phyloP scores from a whole-genome alignment of 2,329 filamentous ascomycete genomes.

The Penicillium vulpinum region DNA sequence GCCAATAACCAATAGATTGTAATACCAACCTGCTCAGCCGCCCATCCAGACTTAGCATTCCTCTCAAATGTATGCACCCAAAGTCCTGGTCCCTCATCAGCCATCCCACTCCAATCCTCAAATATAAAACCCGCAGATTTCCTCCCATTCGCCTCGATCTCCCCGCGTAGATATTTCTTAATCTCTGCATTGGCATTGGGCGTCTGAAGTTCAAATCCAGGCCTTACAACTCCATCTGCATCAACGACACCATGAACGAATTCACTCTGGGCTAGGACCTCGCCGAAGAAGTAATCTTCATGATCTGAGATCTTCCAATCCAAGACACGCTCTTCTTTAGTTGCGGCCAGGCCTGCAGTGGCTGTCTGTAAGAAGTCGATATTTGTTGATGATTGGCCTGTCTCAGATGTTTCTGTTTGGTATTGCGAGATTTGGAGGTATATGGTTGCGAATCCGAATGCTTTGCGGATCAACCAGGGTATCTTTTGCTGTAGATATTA shows the following conservation, averaged over 20 bases:
- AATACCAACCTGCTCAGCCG: conserved; percentile 1
- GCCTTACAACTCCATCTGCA: not conserved
- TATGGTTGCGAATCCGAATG: conserved; percentile 3
- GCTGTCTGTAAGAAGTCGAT: conserved; percentile 3
- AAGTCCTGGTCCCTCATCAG: not conserved
- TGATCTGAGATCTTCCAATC: not conserved
- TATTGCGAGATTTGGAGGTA: conserved; percentile 1
- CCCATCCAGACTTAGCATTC: conserved; percentile 1
- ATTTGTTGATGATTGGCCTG: not conserved
- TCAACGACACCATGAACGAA: not conserved
- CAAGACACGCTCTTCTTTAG: not conserved
- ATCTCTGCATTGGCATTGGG: not conserved
- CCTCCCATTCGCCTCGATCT: not conserved
- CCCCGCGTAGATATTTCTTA: not conserved
- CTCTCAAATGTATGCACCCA: conserved; percentile 7
- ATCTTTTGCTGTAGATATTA: not conserved
- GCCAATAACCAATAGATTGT: not conserved
- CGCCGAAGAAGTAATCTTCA: conserved; percentile 4
- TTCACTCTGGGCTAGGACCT: not conserved
- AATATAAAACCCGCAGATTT: not conserved
- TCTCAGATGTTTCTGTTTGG: not conserved
- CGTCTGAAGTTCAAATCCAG: not conserved
- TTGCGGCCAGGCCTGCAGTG: not conserved
- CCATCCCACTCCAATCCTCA: not conserved
- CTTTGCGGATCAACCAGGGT: conserved; percentile 1